A percentile compares a stretch with the other conserved stretches of the same genome.
phyloP scores from a whole-genome alignment of 495 filamentous ascomycete genomes.

The Durotheca rogersii region DNA sequence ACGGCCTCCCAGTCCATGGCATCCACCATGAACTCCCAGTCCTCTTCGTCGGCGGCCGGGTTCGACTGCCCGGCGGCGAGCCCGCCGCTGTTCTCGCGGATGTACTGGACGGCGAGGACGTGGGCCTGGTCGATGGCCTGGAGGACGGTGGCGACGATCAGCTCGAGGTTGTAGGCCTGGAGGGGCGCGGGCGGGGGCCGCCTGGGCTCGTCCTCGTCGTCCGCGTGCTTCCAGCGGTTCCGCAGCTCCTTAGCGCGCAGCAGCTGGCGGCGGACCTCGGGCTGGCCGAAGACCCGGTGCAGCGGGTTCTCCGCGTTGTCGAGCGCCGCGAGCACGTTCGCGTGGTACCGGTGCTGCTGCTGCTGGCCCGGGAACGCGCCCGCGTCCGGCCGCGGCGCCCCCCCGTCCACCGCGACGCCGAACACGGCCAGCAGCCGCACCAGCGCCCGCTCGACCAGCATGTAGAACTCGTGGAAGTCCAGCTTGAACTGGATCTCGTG shows the following conservation, averaged over 20 bases:
- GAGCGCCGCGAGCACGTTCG: conserved; percentile 61
- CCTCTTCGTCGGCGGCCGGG: conserved; percentile 35
- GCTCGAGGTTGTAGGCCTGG: conserved; percentile 56
- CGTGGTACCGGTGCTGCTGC: conserved; percentile 59
- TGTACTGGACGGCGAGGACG: conserved; percentile 31
- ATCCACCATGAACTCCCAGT: conserved; percentile 64
- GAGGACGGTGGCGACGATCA: conserved; percentile 50
- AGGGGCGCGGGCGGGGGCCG: conserved; percentile 42
- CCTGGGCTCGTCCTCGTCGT: conserved; percentile 39
- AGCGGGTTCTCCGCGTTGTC: conserved; percentile 53
- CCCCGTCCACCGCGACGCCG: conserved; percentile 49
- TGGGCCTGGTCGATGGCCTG: conserved; percentile 43
- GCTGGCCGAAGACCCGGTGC: conserved; percentile 49
- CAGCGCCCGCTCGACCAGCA: conserved; percentile 62
- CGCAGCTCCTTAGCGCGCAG: conserved; percentile 62
- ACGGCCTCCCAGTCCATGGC: conserved; percentile 68
- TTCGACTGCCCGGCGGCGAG: conserved; percentile 7
- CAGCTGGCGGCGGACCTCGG: conserved; percentile 51
- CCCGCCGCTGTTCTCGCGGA: conserved; percentile 38
- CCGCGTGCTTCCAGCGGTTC: conserved; percentile 69
- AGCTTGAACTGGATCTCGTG: conserved; percentile 66
- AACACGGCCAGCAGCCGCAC: conserved; percentile 61
- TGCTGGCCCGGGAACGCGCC: conserved; percentile 3
- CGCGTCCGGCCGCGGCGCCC: too few relatives aligned
- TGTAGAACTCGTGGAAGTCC: conserved; percentile 71